Evolutionary conservation across 192 early-diverging fungal species (phyloP).

Genomic region (Coemansia umbellata): DNA sequence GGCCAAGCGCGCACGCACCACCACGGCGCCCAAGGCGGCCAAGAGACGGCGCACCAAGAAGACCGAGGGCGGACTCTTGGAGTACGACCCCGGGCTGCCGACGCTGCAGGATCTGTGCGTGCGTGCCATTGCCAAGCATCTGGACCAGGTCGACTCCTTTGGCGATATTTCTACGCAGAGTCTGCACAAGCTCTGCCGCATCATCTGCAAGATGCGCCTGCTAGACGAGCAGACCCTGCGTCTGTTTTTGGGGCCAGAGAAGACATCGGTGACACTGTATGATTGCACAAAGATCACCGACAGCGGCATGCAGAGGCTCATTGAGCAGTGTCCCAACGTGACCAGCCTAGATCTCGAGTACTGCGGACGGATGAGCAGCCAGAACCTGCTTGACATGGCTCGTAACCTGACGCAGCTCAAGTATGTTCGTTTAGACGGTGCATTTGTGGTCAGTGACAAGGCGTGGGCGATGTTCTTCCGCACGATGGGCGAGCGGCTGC

Average conservation of each 20-base stretch:
- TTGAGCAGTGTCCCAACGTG: slow-evolving; percentile 60
- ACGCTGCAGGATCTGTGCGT: slow-evolving; percentile 65
- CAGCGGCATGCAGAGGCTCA: slow-evolving; percentile 55
- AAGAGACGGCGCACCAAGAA: slow-evolving; percentile 21
- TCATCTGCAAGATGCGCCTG: slow-evolving; percentile 72
- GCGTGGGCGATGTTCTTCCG: slow-evolving; percentile 63
- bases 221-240: slow-evolving; percentile 60
- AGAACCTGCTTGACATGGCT: slow-evolving; percentile 42
- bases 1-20: slow-evolving; percentile 11
- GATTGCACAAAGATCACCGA: slow-evolving; percentile 72
- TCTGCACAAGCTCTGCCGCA: slow-evolving; percentile 69
- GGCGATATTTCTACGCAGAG: slow-evolving; percentile 72
- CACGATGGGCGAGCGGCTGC: slow-evolving; percentile 50
- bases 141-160: slow-evolving; percentile 79
- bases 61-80: slow-evolving; percentile 49
- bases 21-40: background rate
- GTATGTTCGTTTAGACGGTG: slow-evolving; percentile 63
- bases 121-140: slow-evolving; percentile 65
- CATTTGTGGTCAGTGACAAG: slow-evolving; percentile 60
- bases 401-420: slow-evolving; percentile 44
- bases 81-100: slow-evolving; percentile 54
- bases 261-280: slow-evolving; percentile 60
- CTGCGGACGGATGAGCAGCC: slow-evolving; percentile 68
- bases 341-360: slow-evolving; percentile 61
- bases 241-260: slow-evolving; percentile 62